Evolutionary conservation across 2,329 filamentous ascomycete genomes (phyloP).

Genomic region (Aspergillus sp.): DNA sequence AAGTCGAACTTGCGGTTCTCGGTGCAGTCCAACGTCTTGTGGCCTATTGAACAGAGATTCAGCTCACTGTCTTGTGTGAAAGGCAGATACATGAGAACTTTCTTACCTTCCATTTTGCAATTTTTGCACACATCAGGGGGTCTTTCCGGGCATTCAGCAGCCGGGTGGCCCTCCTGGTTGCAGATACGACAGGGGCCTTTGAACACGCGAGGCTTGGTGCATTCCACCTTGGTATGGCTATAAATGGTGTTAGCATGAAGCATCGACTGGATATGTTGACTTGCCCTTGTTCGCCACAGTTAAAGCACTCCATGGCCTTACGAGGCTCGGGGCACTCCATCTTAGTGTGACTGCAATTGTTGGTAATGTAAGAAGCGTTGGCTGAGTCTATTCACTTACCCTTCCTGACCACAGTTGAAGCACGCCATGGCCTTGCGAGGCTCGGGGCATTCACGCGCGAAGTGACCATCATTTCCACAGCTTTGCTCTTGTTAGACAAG

Average conservation of each 20-base stretch:
- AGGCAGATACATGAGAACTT: too few species aligned
- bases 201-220: slow-evolving; percentile 43
- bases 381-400: slow-evolving; percentile 19
- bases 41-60: slow-evolving; percentile 28
- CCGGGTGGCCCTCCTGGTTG: slow-evolving; percentile 42
- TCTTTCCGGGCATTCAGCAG: slow-evolving; percentile 40
- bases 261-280: background rate
- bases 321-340: slow-evolving; percentile 34
- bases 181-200: slow-evolving; percentile 44
- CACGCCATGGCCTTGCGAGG: slow-evolving; percentile 32
- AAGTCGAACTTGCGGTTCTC: slow-evolving; percentile 41
- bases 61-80: background rate
- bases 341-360: slow-evolving; percentile 2
- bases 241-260: background rate
- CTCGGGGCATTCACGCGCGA: slow-evolving; percentile 34
- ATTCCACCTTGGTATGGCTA: slow-evolving; percentile 42
- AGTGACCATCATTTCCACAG: slow-evolving; percentile 33
- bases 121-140: slow-evolving; percentile 43
- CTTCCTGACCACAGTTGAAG: slow-evolving; percentile 43
- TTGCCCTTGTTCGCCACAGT: slow-evolving; percentile 39
- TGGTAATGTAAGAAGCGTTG: background rate
- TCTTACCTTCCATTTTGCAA: slow-evolving; percentile 41
- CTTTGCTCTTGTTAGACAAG: slow-evolving; percentile 10
- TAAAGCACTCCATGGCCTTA: slow-evolving; percentile 37
- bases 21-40: slow-evolving; percentile 41